A percentile compares a stretch with the other conserved stretches of the same genome.
Evolutionary conservation across 2,329 filamentous ascomycete genomes (phyloP).

Genomic region (Cordyceps tenuipes): DNA sequence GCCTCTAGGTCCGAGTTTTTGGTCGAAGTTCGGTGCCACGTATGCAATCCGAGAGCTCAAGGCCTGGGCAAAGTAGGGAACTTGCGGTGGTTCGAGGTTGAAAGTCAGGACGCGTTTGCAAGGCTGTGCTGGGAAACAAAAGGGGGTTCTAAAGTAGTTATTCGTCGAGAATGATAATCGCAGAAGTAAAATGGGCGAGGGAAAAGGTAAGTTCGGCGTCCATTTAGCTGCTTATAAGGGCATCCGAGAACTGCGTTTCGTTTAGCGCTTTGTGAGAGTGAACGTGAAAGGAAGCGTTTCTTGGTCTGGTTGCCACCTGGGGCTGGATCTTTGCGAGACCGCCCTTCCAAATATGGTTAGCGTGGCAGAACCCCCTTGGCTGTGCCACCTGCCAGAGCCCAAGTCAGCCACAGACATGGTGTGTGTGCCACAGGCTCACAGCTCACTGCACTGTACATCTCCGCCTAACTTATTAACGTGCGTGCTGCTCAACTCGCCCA

Average conservation of each 20-base stretch:
- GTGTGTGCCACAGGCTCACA: not conserved
- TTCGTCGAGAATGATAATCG: not conserved
- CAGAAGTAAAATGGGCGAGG: not conserved
- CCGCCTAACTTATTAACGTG: not conserved
- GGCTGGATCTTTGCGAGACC: not conserved
- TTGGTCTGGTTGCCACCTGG: not conserved
- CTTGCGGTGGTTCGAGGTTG: not conserved
- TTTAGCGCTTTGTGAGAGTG: not conserved
- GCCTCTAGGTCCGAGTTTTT: not conserved
- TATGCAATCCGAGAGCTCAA: not conserved
- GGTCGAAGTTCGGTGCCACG: not conserved
- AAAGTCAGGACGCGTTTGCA: not conserved
- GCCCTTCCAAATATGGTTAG: slow-evolving; percentile 9
- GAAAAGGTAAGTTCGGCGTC: not conserved
- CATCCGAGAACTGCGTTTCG: not conserved
- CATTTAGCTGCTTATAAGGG: not conserved
- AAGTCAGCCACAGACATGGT: not conserved
- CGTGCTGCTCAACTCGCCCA: not conserved
- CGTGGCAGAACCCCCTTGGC: slow-evolving; percentile 12
- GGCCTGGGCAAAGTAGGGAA: too few relatives aligned
- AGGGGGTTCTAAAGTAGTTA: not conserved
- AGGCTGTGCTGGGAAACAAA: not conserved
- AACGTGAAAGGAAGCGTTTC: not conserved
- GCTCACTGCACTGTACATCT: not conserved
- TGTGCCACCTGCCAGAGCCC: not conserved